Evolutionary conservation across 106 monocot species (phyloP).

Genomic region (Phalaenopsis aphrodite): DNA sequence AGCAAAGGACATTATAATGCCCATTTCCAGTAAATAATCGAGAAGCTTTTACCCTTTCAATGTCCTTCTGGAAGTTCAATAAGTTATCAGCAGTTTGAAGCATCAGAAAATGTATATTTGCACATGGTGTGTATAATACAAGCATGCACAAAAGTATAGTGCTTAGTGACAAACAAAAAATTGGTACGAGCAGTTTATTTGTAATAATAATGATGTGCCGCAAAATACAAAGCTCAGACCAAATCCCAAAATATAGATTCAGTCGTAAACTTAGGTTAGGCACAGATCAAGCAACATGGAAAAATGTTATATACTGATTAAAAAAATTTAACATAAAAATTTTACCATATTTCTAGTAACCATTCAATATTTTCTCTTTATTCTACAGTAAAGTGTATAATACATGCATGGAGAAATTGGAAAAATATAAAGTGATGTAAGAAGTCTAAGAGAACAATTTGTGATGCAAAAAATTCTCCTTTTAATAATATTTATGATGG

Average conservation of each 20-base stretch:
- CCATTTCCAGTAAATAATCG: background rate
- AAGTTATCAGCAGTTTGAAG: background rate
- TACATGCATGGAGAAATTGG: too few species aligned
- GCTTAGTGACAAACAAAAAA: background rate
- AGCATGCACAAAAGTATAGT: background rate
- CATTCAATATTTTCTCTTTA: too few species aligned
- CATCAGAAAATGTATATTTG: too few species aligned
- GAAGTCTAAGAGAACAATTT: too few species aligned
- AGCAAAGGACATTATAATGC: background rate
- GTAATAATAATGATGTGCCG: background rate
- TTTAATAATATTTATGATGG: too few species aligned
- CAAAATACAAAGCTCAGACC: background rate
- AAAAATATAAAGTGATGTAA: too few species aligned
- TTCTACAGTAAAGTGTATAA: too few species aligned
- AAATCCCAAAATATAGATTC: background rate
- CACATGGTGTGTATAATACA: background rate
- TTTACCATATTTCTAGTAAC: background rate
- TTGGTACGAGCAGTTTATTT: background rate
- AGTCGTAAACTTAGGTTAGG: background rate
- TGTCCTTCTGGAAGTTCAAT: background rate
- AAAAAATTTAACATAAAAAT: background rate
- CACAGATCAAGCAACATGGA: background rate
- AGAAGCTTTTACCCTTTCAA: background rate
- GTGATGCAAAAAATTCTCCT: too few species aligned
- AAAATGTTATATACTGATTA: background rate